These are phyloP conservation scores for Ceratocystiopsis brevicomis DNA, from an alignment of 2,329 filamentous ascomycete species.

Conservation along the genomic window DNA sequence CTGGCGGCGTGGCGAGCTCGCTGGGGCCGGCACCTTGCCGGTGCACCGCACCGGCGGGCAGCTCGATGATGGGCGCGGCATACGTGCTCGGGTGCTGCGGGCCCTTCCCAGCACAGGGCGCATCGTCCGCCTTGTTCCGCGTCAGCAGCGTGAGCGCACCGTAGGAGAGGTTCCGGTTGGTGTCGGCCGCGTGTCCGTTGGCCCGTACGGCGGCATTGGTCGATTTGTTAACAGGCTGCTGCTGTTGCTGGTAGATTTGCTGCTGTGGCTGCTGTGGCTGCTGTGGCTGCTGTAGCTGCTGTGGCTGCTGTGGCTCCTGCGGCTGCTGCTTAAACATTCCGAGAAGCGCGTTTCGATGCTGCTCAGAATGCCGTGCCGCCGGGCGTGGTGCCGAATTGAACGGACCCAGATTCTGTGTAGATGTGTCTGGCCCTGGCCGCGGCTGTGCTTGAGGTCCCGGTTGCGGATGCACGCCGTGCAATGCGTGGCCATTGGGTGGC, in stretches of 20 bases:
- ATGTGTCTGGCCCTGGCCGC: too few relatives aligned
- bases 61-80: conserved; percentile 1
- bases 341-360: conserved; percentile 5
- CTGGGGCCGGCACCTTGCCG: background rate
- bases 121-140: background rate
- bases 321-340: conserved; percentile 22
- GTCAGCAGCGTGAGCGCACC: too few relatives aligned
- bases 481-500: too few relatives aligned
- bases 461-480: too few relatives aligned
- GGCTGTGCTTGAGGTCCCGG: too few relatives aligned
- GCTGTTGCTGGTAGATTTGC: background rate
- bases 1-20: background rate
- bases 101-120: background rate
- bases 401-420: too few relatives aligned
- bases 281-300: background rate
- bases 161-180: too few relatives aligned
- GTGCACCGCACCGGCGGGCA: conserved; percentile 1
- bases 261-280: background rate
- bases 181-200: too few relatives aligned
- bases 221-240: too few relatives aligned
- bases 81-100: conserved; percentile 1
- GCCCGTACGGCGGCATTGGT: too few relatives aligned
- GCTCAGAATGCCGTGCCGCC: background rate
- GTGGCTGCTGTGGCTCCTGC: background rate
- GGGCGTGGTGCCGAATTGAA: background rate